A percentile compares a stretch with the other conserved stretches of the same genome.
These are phyloP conservation scores for Knoxdaviesia proteae DNA, from an alignment of 2,329 filamentous ascomycete genomes.

Conservation along the genomic window DNA sequence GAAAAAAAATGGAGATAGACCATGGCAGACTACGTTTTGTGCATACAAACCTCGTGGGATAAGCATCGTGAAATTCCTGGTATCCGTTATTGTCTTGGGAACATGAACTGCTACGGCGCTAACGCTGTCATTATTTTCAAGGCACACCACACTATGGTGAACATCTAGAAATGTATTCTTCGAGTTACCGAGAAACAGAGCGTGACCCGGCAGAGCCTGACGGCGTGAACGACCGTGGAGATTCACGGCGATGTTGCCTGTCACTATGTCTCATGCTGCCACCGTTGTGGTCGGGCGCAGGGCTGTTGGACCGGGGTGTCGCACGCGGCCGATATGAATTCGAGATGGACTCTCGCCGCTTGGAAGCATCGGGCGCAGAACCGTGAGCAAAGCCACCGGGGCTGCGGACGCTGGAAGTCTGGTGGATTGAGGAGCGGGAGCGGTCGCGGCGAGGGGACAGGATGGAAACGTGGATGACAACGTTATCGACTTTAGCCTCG, in stretches of 20 bases:
- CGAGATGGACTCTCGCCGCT: slow-evolving; percentile 4
- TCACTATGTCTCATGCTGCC: background rate
- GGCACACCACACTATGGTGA: no score
- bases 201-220: no score
- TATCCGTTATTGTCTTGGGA: no score
- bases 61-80: no score
- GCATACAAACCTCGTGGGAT: no score
- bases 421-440: slow-evolving; percentile 54
- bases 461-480: slow-evolving; percentile 68
- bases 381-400: slow-evolving; percentile 7
- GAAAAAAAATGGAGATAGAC: no score
- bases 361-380: slow-evolving; percentile 7
- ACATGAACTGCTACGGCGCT: no score
- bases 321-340: slow-evolving; percentile 1
- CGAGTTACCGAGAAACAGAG: no score
- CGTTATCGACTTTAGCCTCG: slow-evolving; percentile 80
- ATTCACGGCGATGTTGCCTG: background rate
- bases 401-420: slow-evolving; percentile 34
- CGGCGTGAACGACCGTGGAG: no score
- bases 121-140: no score
- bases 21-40: no score
- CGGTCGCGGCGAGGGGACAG: slow-evolving; percentile 70
- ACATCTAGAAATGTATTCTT: no score
- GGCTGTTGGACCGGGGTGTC: slow-evolving; percentile 5
- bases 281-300: slow-evolving; percentile 10